Base-by-base conservation (phyloP, 2,329 filamentous ascomycete species). In the Emericellopsis atlantica region DNA sequence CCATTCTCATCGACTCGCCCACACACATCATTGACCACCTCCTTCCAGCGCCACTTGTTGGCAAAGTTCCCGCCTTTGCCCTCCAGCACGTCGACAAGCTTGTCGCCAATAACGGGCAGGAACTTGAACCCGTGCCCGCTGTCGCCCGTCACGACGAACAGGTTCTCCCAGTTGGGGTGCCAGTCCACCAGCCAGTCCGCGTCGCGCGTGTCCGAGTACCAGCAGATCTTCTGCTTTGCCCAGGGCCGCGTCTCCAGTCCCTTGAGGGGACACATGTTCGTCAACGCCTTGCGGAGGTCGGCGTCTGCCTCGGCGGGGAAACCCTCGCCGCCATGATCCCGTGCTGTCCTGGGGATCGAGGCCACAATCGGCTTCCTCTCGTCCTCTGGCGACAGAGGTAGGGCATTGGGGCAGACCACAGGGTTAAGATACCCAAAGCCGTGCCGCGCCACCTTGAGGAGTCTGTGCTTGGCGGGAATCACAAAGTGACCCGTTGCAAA, bases 131-230 rank as follows among this genome's bases (percentile, higher is more conserved):
- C 79, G 53, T 81, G 77, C 4, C 77, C 76, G 46, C 74, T 79
- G 40, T 76, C 77, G 4, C 75, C 77, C 0, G 75, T 79, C 0
- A 74, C 74, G 21, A 81, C 50, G 50, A 81, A 81, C 4, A 81
- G 58, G 12, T 70, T 68, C 43, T 66, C 54, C 57, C 74, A 74
- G 14, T 66, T 59, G 0, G 82, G 81, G 51, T 86, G 81, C 56
- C 79, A 78, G 51, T 79, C 74, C 45, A 85, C 68, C 41, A 87
- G 67, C 62, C 84, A 87, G 53, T 87, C 77, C 18, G 75, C 81
- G 15, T 74, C 76, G 7, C 75, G 69, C 49, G 82, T 87, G 60
- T 87, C 82, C 5, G 76, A 77, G 55, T 87, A 87, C 82, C 82
- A 87, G 62, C 82, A 87, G 40, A 86, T 60, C 21, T 79, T 67